Evolutionary conservation across 164 flowering plant species (phyloP).

Genomic region (Nymphaea colorata): DNA sequence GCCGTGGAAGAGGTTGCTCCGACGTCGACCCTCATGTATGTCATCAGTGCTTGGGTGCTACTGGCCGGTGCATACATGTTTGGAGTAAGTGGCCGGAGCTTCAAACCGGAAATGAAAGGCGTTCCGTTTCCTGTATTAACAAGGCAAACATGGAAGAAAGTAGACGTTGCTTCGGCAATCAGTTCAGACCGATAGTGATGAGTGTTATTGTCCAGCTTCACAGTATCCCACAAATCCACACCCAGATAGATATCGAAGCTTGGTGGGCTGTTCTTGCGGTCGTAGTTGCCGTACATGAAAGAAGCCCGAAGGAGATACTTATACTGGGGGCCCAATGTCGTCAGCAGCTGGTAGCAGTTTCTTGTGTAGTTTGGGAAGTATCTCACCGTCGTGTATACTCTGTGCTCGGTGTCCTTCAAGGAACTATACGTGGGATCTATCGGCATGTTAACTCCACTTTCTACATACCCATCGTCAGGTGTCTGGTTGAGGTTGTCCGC

Average conservation of each 20-base stretch:
- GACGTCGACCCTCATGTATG: neutral
- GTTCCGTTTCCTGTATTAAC: slow-evolving; percentile 23
- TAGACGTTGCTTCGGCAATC: slow-evolving; percentile 7
- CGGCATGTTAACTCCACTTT: neutral
- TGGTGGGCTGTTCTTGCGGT: slow-evolving; percentile 14
- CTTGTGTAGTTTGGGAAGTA: slow-evolving; percentile 1
- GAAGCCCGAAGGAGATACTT: slow-evolving; percentile 3
- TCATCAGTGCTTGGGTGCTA: neutral
- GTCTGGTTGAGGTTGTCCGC: neutral
- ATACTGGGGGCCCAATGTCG: neutral
- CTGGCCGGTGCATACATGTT: neutral
- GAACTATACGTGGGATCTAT: neutral
- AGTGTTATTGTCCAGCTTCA: slow-evolving; percentile 9
- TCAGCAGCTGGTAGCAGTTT: slow-evolving; percentile 1
- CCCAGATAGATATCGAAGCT: slow-evolving; percentile 31
- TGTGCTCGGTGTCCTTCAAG: neutral
- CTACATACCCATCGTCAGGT: neutral
- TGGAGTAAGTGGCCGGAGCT: slow-evolving; percentile 12
- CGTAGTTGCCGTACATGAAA: slow-evolving; percentile 13
- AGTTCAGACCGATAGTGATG: slow-evolving; percentile 13
- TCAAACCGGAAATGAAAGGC: slow-evolving; percentile 35
- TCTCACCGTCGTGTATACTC: slow-evolving; percentile 2
- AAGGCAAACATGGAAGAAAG: slow-evolving; percentile 24
- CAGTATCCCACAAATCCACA: slow-evolving; percentile 19
- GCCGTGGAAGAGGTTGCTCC: neutral